A percentile compares a stretch with the other conserved stretches of the same genome.
phyloP scores from a whole-genome alignment of 2,329 filamentous ascomycete genomes.

The Paraconiothyrium sp. region DNA sequence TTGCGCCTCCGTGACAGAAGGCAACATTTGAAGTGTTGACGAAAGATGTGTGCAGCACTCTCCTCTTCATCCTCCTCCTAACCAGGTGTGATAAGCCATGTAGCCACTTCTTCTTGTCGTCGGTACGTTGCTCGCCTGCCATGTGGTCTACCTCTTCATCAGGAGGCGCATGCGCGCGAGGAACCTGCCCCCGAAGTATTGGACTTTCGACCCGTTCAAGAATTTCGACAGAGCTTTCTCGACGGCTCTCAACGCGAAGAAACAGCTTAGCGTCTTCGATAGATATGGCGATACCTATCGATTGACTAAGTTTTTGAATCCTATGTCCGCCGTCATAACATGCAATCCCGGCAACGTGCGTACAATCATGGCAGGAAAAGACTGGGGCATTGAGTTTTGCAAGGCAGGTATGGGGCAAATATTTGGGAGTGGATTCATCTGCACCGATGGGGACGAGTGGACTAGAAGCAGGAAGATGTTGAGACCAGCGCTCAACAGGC shows the following conservation, averaged over 20 bases:
- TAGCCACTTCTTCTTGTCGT: slow-evolving; percentile 7
- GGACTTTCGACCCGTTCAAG: slow-evolving; percentile 11
- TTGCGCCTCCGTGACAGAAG: not conserved
- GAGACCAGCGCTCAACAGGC: slow-evolving; percentile 13
- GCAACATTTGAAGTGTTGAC: not conserved
- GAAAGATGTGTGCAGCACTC: not conserved
- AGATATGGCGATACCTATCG: slow-evolving; percentile 12
- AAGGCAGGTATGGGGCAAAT: slow-evolving; percentile 10
- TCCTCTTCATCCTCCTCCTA: not conserved
- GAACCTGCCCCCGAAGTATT: slow-evolving; percentile 12
- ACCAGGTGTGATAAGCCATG: not conserved
- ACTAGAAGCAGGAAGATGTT: slow-evolving; percentile 12
- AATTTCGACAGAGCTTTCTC: slow-evolving; percentile 12
- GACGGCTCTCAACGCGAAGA: not conserved
- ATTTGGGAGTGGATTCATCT: slow-evolving; percentile 13
- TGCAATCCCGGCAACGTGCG: slow-evolving; percentile 8
- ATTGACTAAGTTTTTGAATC: not conserved
- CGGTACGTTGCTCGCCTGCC: slow-evolving; percentile 3
- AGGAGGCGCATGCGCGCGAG: slow-evolving; percentile 3
- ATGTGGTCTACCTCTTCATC: slow-evolving; percentile 13
- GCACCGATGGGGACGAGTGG: slow-evolving; percentile 12
- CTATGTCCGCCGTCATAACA: slow-evolving; percentile 6
- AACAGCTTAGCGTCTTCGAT: not conserved
- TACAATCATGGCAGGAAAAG: slow-evolving; percentile 7
- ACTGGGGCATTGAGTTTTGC: slow-evolving; percentile 16